A percentile compares a stretch with the other conserved stretches of the same genome.
Evolutionary conservation across 2,329 filamentous ascomycete species (phyloP).

Genomic region (Calonectria montana): DNA sequence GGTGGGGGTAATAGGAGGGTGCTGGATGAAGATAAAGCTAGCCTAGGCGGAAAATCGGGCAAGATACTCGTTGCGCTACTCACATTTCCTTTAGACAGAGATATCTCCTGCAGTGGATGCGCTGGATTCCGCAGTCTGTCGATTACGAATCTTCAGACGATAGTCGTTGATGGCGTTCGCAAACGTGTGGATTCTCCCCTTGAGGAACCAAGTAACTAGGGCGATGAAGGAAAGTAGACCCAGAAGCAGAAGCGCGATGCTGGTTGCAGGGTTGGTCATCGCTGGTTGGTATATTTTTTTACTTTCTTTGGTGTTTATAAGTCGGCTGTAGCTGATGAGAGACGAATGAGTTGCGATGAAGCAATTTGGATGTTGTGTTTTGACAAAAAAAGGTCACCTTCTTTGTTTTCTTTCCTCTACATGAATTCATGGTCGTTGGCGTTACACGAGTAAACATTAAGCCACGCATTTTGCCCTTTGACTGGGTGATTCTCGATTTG

Average conservation of each 20-base stretch:
- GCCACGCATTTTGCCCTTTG: not conserved
- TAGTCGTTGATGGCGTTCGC: slow-evolving; percentile 41
- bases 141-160: slow-evolving; percentile 24
- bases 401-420: not conserved
- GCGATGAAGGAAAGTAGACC: slow-evolving; percentile 44
- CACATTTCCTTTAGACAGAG: slow-evolving; percentile 24
- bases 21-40: not conserved
- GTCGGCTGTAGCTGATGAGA: not conserved
- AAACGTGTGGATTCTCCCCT: slow-evolving; percentile 45
- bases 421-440: not conserved
- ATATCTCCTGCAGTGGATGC: slow-evolving; percentile 22
- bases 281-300: not conserved
- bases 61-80: not conserved
- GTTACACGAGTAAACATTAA: not conserved
- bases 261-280: slow-evolving; percentile 45
- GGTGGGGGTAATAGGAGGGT: not conserved
- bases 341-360: not conserved
- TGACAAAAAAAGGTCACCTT: not conserved
- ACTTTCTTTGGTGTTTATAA: not conserved
- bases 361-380: not conserved
- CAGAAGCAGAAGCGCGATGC: slow-evolving; percentile 48
- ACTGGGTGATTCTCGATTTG: slow-evolving; percentile 10
- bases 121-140: slow-evolving; percentile 13
- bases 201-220: slow-evolving; percentile 45
- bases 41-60: not conserved